These are phyloP conservation scores for Mimosa pudica DNA, from an alignment of 306 rosid genomes.

Conservation along the genomic window DNA sequence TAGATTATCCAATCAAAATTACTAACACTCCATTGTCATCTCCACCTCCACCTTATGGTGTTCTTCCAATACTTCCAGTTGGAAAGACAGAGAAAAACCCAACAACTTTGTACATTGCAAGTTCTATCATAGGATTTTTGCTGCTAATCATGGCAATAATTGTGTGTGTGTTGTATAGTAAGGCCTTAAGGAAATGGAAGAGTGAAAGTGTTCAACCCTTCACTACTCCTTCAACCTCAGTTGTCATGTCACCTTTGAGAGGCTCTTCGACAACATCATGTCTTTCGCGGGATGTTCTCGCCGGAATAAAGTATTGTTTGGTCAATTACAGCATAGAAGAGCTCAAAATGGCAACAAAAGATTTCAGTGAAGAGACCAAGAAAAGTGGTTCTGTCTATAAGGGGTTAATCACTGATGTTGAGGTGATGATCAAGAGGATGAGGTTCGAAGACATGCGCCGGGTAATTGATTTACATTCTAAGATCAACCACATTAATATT, in stretches of 20 bases:
- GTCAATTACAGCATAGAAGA: conserved; percentile 57
- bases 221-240: conserved; percentile 40
- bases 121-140: conserved; percentile 45
- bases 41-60: conserved; percentile 57
- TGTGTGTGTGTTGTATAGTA: conserved; percentile 48
- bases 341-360: conserved; percentile 48
- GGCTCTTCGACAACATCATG: conserved; percentile 49
- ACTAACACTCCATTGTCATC: conserved; percentile 49
- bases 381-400: conserved; percentile 43
- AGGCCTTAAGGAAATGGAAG: conserved; percentile 43
- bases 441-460: conserved; percentile 50
- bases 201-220: conserved; percentile 39
- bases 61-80: conserved; percentile 51
- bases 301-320: conserved; percentile 59
- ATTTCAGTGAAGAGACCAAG: conserved; percentile 60
- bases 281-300: conserved; percentile 67
- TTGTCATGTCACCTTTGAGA: conserved; percentile 40
- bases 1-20: conserved; percentile 28
- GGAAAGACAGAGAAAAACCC: conserved; percentile 9
- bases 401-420: conserved; percentile 46
- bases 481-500: conserved; percentile 67
- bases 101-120: conserved; percentile 46
- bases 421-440: conserved; percentile 66
- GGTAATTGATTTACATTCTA: conserved; percentile 67
- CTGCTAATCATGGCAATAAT: conserved; percentile 44